Base-by-base conservation (phyloP, 225 moss, liverwort and hornwort genomes). In the Anthoceros angustus region DNA sequence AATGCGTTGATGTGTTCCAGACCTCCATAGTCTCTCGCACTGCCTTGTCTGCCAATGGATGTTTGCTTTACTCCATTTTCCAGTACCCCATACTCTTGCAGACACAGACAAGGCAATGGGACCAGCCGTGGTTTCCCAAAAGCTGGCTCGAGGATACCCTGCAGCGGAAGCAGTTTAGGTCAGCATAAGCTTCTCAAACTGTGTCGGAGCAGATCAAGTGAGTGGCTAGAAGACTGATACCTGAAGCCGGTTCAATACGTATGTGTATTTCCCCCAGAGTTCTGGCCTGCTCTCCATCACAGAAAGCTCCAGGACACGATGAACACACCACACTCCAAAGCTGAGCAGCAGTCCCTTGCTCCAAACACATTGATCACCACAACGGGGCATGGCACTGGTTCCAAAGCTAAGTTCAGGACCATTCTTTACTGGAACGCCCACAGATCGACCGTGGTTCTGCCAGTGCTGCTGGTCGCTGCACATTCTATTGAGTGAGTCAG, bases 261-360 rank as follows among this genome's bases (percentile, higher is more conserved):
- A 92, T 2, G 92, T 92, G 62, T 92, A 92, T 72, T 92, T 92
- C 62, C 92, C 92, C 92, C 92, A 92, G 26, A 92, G 75, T 69
- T 92, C 92, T 14, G 92, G 92, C 71, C 92, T 82, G 75, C 92
- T 92, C 74, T 92, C 92, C 88, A 92, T 88, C 67, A 88, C 74
- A 43, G 84, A 88, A 64, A 92, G 69, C 64, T 92, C 92, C 64
- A 92, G 77, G 24, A 86, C 78, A 21, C 92, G 92, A 70, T 86
- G 88, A 48, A 92, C 81, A 79, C 88, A 92, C 92, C 92, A 92
- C 42, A 92, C 88, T 55, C 92, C 92, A 66, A 92, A 92, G 84
- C 88, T 88, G 45, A 92, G 73, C 18, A 92, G 79, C 49, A 92
- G 74, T 0, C 77, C 72, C 45, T 77, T 77, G 20, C 78, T 77